Evolutionary conservation across 768 basidiomycete genomes (phyloP), one percentile per base, ranked within the genome.

Genomic region (Mrakia blollopis): DNA sequence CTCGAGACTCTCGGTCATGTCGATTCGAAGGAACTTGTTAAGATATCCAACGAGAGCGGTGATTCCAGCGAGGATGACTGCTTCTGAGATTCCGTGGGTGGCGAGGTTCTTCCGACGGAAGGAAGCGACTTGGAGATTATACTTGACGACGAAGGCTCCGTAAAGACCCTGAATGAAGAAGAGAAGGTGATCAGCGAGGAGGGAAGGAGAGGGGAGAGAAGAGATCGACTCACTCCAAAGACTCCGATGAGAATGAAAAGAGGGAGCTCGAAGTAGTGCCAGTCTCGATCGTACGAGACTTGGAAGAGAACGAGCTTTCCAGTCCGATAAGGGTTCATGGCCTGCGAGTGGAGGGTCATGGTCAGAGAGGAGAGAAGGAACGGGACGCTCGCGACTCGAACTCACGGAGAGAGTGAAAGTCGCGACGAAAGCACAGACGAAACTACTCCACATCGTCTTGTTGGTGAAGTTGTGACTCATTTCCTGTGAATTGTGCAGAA

Each of bases 181-280:
- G 9, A 60, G 41, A 69, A 21, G 57, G 13, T 44, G 74, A 41
- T 54, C 47, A 70, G 60, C 0, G 30, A 44, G 7, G 47, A 18
- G 7, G 23, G 23, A 35, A 32, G 57, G 50, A n/a, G n/a, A n/a
- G 23, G 32, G 23, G 44, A 21, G 1, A 0, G 11, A 16, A 0
- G 13, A 30, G 13, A 4, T 23, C 0, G 25, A 84, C 89, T 78
- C 81, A 96, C 96, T 68, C 97, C 97, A 83, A 99, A 99, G 78
- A 98, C 87, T 14, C 97, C 97, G 60, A 99, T 88, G 77, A 98
- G 88, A 73, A 98, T 87, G 84, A 95, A 99, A 83, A 96, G 96
- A 25, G 97, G 91, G 71, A 99, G 92, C 82, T 98, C 97, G 82
- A 98, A 98, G 85, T 96, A 98, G 82, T 98, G 97, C 97, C 97